phyloP scores from a whole-genome alignment of 352 stramenopile species.

The Thalassiosira oceanica region DNA sequence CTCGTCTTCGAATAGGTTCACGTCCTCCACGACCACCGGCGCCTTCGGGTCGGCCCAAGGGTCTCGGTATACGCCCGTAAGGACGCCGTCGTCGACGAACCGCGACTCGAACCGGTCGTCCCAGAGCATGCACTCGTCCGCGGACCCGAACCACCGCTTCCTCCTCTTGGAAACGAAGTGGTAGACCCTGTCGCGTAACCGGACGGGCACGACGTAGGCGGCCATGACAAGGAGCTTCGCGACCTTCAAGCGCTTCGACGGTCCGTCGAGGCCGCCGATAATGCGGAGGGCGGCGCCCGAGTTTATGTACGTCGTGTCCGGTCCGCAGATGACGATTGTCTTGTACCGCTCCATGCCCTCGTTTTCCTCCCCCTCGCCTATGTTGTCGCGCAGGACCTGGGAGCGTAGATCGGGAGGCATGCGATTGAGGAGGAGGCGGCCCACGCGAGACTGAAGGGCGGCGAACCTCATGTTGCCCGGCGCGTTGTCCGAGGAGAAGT shows the following conservation, averaged over 20 bases:
- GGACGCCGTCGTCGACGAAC: conserved; percentile 43
- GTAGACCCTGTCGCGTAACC: conserved; percentile 35
- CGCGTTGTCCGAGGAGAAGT: conserved; percentile 33
- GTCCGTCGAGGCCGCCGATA: conserved; percentile 14
- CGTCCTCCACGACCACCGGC: neutral
- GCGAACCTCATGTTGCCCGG: conserved; percentile 46
- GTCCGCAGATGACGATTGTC: conserved; percentile 40
- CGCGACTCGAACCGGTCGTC: conserved; percentile 37
- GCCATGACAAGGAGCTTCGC: conserved; percentile 34
- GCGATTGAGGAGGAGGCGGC: conserved; percentile 33
- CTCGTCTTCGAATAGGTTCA: conserved; percentile 32
- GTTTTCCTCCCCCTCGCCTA: neutral
- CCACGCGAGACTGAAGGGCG: conserved; percentile 42
- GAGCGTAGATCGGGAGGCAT: conserved; percentile 34
- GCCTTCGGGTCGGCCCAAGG: conserved; percentile 28
- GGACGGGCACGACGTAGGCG: conserved; percentile 30
- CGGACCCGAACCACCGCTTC: conserved; percentile 30
- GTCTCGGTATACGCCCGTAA: conserved; percentile 27
- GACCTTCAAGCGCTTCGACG: conserved; percentile 39
- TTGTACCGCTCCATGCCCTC: conserved; percentile 24
- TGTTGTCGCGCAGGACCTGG: conserved; percentile 11
- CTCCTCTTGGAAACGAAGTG: conserved; percentile 24
- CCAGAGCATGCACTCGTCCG: conserved; percentile 36
- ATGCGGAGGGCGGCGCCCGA: conserved; percentile 38
- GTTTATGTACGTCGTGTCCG: conserved; percentile 34